Evolutionary conservation across 768 basidiomycete genomes (phyloP), one percentile per base, ranked within the genome.

Genomic region (Boletus vinaceobasis): DNA sequence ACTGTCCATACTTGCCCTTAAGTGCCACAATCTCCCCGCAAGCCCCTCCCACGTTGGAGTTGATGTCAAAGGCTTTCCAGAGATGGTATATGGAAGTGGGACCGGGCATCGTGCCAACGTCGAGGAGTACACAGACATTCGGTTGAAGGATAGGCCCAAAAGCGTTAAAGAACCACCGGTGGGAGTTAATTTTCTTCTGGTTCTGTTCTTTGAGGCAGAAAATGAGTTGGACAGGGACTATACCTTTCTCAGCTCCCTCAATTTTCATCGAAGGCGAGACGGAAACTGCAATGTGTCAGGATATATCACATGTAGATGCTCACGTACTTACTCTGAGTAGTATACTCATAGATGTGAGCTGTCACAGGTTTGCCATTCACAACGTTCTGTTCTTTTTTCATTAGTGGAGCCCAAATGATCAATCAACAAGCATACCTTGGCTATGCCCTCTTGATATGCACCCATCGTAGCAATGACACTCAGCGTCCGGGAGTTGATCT

Each of bases 1-100:
- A 85, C 61, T 76, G 72, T 29, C 90, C 86, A 57, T 81, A 93
- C 73, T 84, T 87, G 33, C 93, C 93, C 71, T 95, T 96, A 53
- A 93, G 77, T 13, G 90, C 90, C 11, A 95, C 90, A 53, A 96
- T 95, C 75, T 96, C 94, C n/a, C 94, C 94, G 64, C 94, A 97
- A 17, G 93, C 94, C 15, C 94, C 91, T 1, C 88, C 91, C 15
- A 93, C 90, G 63, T 90, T 90, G 19, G 88, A 89, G 67, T 92
- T 92, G 70, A 92, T 88, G 63, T 93, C 91, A 60, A 97, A 96
- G 7, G 92, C 90, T 71, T 95, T 95, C 93, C 93, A 95, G 3
- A 95, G 74, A 64, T 93, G 93, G 70, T 96, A 96, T 56, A 96
- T 91, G 10, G 83, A 84, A 49, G 88, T 93, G 9, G 91, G 86